Evolutionary conservation across 2,329 filamentous ascomycete genomes (phyloP), one percentile per base, ranked within the genome.

Genomic region (Aureobasidium sp.): DNA sequence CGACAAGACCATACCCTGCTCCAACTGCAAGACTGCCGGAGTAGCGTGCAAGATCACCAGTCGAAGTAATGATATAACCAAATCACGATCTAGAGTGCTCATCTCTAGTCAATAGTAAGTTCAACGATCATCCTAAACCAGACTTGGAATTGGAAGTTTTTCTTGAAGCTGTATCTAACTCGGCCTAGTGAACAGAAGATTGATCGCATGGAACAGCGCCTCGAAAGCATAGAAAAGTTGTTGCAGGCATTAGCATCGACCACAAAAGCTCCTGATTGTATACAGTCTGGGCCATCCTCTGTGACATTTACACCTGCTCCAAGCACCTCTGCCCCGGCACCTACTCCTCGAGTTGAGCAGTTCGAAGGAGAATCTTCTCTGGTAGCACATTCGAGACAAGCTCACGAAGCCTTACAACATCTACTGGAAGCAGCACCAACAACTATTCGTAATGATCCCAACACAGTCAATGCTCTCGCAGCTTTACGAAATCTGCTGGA

Each of bases 131-230:
- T 27, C 17, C 14, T 8, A 48, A 9, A 17, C 25, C n/a, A 25
- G 25, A 6, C 5, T 17, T n/a, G 8, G 12, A 5, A 6, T 5
- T 17, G 17, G 2, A 27, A 29, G 29, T 14, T 5, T 8, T 22
- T 1, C 11, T 14, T 14, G 17, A 3, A 15, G 11, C 11, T 39
- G 0, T 12, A 17, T 44, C 39, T 57, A 14, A 44, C n/a, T 31
- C 15, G 14, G 14, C 2, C 3, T 17, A 68, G 67, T 47, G 67
- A 68, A 34, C 65, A 67, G 47, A 68, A 68, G 44, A 66, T 69
- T 22, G 67, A 69, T 29, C 48, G 63, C 1, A 66, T 69, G 34
- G 66, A 61, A 22, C 59, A 66, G 25, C 63, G 66, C 41, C 61
- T 69, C 1, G 60, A 58, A n/a, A 63, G 49, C 22, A 67, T 69